Percentiles rank a stretch among this genome's conserved stretches.
These are phyloP conservation scores for Parvularia atlantis DNA, from an alignment of 78 protist genomes.

Conservation along the genomic window DNA sequence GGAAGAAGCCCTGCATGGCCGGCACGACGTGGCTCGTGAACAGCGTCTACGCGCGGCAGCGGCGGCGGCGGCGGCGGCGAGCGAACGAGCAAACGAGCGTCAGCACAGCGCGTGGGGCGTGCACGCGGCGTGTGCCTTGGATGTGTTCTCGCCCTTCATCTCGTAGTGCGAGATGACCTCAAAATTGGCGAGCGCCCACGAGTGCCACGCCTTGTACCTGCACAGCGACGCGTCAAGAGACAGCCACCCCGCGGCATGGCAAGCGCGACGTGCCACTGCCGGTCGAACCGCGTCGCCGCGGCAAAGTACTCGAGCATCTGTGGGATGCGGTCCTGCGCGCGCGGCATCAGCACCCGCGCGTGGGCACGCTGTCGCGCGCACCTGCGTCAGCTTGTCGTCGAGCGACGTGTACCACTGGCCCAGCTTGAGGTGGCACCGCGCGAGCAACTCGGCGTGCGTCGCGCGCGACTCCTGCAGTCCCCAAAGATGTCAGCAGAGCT, in stretches of 20 bases:
- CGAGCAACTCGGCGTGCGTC: slow-evolving; percentile 38
- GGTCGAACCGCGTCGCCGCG: too few relatives aligned
- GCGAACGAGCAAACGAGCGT: neutral
- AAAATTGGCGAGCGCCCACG: slow-evolving; percentile 80
- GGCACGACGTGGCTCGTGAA: slow-evolving; percentile 8
- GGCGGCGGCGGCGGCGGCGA: neutral
- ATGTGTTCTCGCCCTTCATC: too few relatives aligned
- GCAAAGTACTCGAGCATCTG: slow-evolving; percentile 34
- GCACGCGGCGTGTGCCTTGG: too few relatives aligned
- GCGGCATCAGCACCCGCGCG: slow-evolving; percentile 21
- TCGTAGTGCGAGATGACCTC: slow-evolving; percentile 48
- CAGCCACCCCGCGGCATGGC: slow-evolving; percentile 72
- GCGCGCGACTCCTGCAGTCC: too few relatives aligned
- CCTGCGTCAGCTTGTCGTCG: neutral
- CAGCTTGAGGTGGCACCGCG: slow-evolving; percentile 59
- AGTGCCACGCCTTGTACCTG: slow-evolving; percentile 96
- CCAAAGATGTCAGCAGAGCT: too few relatives aligned
- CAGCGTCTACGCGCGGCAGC: neutral
- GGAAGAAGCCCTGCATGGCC: slow-evolving; percentile 78
- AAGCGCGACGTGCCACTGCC: too few relatives aligned
- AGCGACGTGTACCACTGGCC: slow-evolving; percentile 60
- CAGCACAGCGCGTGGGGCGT: too few relatives aligned
- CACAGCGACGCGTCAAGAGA: too few relatives aligned
- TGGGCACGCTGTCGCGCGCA: neutral
- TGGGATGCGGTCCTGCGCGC: slow-evolving; percentile 31